Evolutionary conservation across 768 basidiomycete genomes (phyloP), one percentile per base, ranked within the genome.

Genomic region (Suillus alpinus): DNA sequence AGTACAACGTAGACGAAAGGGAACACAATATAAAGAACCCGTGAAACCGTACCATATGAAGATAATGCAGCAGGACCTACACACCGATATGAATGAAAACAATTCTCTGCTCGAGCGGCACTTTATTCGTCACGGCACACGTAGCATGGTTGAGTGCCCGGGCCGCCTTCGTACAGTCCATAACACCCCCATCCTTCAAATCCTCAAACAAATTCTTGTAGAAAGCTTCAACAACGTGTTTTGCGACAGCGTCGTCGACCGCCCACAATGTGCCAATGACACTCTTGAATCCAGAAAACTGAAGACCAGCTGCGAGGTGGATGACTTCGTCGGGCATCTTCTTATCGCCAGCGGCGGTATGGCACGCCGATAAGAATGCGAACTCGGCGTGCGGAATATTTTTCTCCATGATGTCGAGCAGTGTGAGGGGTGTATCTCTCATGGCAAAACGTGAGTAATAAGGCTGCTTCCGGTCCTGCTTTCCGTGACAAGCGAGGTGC

Each of bases 261-360:
- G 56, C 59, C 69, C 69, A 70, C 58, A 69, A 56, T 20, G 69
- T 69, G 23, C 63, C 69, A 14, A 70, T 29, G 6, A 69, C 69
- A 43, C 69, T 64, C 39, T 59, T 66, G 44, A 59, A 70, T 1
- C 69, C 69, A 0, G 63, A 58, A 18, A 65, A 59, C 32, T 69
- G 61, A 59, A 70, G 37, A 1, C 66, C 68, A 16, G 69, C 64
- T 13, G 69, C 67, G 5, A 70, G 60, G 37, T 70, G 69, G 3
- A 69, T 47, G 2, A 57, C 58, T 46, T 70, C 69, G 29, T 68
- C 69, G 0, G 65, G 65, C 0, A 56, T 61, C 32, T 40, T 36
- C 2, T 37, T 29, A 16, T 67, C 61, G 2, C 68, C 68, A 3
- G 55, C 62, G 1, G 69, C 69, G 9, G 69, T 70, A 36, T 67